A percentile compares a stretch with the other conserved stretches of the same genome.
These are phyloP conservation scores for Podospora comata DNA, from an alignment of 495 filamentous ascomycete genomes.

Conservation along the genomic window DNA sequence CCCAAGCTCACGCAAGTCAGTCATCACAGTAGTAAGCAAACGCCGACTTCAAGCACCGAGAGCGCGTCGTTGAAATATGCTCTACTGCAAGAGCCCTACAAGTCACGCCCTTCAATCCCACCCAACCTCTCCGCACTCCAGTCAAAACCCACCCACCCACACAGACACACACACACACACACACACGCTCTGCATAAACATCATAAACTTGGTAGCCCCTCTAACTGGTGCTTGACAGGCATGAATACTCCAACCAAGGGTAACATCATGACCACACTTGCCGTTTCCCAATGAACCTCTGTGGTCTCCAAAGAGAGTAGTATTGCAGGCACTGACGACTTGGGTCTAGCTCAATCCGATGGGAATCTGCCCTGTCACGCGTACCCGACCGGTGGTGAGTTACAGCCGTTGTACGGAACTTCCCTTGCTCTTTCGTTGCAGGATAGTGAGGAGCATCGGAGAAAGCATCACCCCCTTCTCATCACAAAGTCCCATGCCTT, in stretches of 20 bases:
- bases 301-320: background rate
- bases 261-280: background rate
- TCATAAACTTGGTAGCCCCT: background rate
- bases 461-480: background rate
- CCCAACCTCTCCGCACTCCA: background rate
- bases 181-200: background rate
- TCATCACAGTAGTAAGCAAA: background rate
- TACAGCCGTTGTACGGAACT: background rate
- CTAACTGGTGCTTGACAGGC: background rate
- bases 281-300: background rate
- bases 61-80: slow-evolving; percentile 3
- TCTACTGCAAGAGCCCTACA: background rate
- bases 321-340: background rate
- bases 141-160: background rate
- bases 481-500: background rate
- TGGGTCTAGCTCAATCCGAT: background rate
- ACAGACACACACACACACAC: no score
- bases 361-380: background rate
- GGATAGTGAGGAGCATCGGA: background rate
- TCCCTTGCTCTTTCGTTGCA: background rate
- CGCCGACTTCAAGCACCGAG: background rate
- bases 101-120: background rate
- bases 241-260: background rate
- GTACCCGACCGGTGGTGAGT: background rate
- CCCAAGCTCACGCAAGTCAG: background rate